Conservation (phyloP, 1,284 basidiomycete species). For the Erythrobasidium hasegawianum region DNA sequence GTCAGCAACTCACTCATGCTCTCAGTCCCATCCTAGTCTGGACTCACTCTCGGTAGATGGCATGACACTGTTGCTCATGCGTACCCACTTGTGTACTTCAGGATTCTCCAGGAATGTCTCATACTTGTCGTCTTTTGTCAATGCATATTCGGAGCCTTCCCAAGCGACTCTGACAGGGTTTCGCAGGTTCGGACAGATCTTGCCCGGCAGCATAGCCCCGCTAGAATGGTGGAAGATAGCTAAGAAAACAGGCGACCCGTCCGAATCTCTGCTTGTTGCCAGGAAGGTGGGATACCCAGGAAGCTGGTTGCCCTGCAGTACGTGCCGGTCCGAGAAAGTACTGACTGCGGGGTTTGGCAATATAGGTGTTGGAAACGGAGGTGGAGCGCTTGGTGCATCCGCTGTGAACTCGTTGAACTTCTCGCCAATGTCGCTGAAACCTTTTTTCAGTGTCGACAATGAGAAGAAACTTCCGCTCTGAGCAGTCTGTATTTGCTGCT, state of each 20-base stretch:
- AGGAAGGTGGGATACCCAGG: conserved; percentile 23
- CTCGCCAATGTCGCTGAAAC: conserved; percentile 19
- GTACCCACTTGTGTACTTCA: conserved; percentile 29
- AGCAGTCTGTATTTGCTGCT: conserved; percentile 11
- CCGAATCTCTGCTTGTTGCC: conserved; percentile 13
- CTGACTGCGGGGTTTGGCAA: neutral
- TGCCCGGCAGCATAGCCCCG: conserved; percentile 19
- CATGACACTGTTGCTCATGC: conserved; percentile 14
- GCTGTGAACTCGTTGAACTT: conserved; percentile 30
- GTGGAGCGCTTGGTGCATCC: conserved; percentile 11
- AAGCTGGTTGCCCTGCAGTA: conserved; percentile 8
- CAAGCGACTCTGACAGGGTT: conserved; percentile 20
- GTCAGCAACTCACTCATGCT: too few relatives aligned
- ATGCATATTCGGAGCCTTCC: conserved; percentile 24
- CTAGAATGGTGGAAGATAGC: conserved; percentile 23
- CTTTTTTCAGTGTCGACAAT: conserved; percentile 27
- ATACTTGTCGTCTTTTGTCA: conserved; percentile 27
- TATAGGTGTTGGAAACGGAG: conserved; percentile 11
- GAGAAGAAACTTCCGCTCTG: conserved; percentile 30
- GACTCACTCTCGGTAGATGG: conserved; percentile 26
- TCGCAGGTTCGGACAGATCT: conserved; percentile 27
- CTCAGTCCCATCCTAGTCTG: neutral
- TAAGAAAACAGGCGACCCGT: conserved; percentile 28
- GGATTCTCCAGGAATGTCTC: conserved; percentile 32
- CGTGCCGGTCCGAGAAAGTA: conserved; percentile 18